Percentiles rank a stretch among this genome's conserved stretches.
These are phyloP conservation scores for Psidium guajava DNA, from an alignment of 345 rosid species.

Conservation along the genomic window DNA sequence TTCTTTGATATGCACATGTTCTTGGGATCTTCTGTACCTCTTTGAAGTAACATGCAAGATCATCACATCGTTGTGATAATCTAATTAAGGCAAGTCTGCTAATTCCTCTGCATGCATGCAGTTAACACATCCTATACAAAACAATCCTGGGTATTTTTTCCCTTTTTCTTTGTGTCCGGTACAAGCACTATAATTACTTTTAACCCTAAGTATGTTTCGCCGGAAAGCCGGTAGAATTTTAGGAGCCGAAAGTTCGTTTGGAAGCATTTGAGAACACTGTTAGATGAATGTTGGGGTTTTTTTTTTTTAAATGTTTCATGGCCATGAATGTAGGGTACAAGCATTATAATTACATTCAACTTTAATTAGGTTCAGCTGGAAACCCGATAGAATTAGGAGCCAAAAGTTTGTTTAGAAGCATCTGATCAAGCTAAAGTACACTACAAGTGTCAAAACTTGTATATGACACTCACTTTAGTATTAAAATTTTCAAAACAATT, in stretches of 20 bases:
- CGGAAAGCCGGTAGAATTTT: background rate
- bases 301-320: no score
- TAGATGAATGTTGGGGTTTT: no score
- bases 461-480: no score
- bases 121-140: background rate
- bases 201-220: background rate
- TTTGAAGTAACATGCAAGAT: background rate
- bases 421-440: no score
- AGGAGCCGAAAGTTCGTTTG: rapidly evolving
- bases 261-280: background rate
- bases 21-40: background rate
- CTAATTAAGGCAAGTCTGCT: background rate
- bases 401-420: no score
- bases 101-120: background rate
- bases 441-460: no score
- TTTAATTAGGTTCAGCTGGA: no score
- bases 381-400: no score
- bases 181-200: background rate
- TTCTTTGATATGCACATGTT: background rate
- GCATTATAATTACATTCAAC: no score
- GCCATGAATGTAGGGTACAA: no score
- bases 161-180: background rate
- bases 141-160: background rate
- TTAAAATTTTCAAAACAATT: no score
- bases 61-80: background rate